phyloP scores from a whole-genome alignment of 1,284 basidiomycete genomes.

The Rhodotorula sp. region DNA sequence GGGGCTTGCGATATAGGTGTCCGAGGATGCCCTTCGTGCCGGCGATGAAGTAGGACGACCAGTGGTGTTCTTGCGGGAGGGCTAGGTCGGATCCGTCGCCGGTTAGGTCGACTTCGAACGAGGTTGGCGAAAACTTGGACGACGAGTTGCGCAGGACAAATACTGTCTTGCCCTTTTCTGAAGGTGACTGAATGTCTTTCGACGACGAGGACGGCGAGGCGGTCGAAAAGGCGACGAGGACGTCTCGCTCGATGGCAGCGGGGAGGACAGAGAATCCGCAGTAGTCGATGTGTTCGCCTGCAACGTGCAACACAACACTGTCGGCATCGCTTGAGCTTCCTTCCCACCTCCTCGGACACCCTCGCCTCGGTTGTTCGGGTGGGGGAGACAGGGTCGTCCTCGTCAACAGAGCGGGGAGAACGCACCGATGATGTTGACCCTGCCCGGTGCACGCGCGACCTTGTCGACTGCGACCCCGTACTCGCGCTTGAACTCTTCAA shows the following conservation, averaged over 20 bases:
- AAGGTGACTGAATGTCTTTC: constrained; percentile 53
- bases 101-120: constrained; percentile 50
- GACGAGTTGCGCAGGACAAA: constrained; percentile 57
- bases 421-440: constrained; percentile 55
- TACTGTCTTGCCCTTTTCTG: constrained; percentile 18
- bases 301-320: constrained; percentile 31
- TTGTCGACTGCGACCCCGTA: constrained; percentile 68
- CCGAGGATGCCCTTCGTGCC: constrained; percentile 75
- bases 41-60: constrained; percentile 85
- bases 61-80: constrained; percentile 67
- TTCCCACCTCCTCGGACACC: too few species aligned
- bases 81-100: constrained; percentile 60
- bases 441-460: constrained; percentile 76
- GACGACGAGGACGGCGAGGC: constrained; percentile 55
- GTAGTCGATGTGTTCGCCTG: constrained; percentile 87
- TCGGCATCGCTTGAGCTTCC: neutral
- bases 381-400: neutral
- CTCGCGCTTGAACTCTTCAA: constrained; percentile 61
- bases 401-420: neutral
- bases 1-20: constrained; percentile 50
- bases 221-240: constrained; percentile 69
- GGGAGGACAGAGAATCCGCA: constrained; percentile 65
- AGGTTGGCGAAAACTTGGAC: constrained; percentile 58
- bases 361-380: too few species aligned
- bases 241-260: constrained; percentile 78